Percentiles rank a stretch among this genome's conserved stretches.
These are phyloP conservation scores for Paxillus ammoniavirescens DNA, from an alignment of 768 basidiomycete genomes.

Conservation along the genomic window DNA sequence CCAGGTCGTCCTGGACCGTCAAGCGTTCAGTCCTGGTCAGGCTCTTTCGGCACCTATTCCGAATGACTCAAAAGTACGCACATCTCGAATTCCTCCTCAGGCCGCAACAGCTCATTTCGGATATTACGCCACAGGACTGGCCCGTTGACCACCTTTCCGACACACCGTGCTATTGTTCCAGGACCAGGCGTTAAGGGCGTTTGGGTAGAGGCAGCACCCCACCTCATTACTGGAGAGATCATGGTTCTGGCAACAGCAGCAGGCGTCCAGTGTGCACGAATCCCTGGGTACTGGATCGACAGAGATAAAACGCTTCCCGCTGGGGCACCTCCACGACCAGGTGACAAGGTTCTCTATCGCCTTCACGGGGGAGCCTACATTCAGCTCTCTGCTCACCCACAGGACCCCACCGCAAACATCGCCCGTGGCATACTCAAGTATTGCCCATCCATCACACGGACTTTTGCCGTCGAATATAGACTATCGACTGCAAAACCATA, in stretches of 20 bases:
- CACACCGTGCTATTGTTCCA: conserved; percentile 16
- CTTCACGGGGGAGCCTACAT: conserved; percentile 33
- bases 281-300: conserved; percentile 39
- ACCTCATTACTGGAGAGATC: conserved; percentile 33
- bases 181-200: conserved; percentile 27
- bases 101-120: background rate
- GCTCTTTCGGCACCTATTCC: conserved; percentile 17
- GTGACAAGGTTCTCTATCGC: conserved; percentile 34
- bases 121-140: conserved; percentile 13
- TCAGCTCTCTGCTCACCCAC: conserved; percentile 27
- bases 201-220: conserved; percentile 35
- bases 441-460: conserved; percentile 20
- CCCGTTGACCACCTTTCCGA: conserved; percentile 16
- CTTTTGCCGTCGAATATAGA: conserved; percentile 48
- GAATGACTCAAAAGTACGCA: conserved; percentile 20
- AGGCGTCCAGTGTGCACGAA: conserved; percentile 24
- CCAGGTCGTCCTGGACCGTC: conserved; percentile 23
- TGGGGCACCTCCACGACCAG: conserved; percentile 20
- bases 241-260: conserved; percentile 26
- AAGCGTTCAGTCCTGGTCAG: conserved; percentile 19
- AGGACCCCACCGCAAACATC: conserved; percentile 22
- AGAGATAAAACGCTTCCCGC: conserved; percentile 13
- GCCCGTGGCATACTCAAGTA: conserved; percentile 18
- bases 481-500: conserved; percentile 33
- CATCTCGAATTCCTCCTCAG: background rate